phyloP scores from a whole-genome alignment of 2,329 filamentous ascomycete species.

The Cladosporium sp. region DNA sequence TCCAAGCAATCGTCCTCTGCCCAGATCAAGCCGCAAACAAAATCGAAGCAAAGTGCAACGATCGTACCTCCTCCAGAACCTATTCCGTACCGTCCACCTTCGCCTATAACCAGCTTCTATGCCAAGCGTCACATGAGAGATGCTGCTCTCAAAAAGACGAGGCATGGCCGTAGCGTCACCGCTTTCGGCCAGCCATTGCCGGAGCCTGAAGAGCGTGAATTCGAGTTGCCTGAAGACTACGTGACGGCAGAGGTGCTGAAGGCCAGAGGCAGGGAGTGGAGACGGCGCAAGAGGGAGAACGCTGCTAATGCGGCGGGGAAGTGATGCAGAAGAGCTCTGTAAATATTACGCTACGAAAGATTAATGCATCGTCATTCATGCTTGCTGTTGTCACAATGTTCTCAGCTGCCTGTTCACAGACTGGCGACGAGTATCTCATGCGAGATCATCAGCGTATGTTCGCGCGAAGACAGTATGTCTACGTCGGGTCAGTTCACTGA shows the following conservation, averaged over 20 bases:
- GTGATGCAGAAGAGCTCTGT: neutral
- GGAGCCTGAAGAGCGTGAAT: conserved; percentile 66
- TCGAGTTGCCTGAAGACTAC: conserved; percentile 67
- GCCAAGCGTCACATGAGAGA: conserved; percentile 74
- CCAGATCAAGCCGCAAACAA: conserved; percentile 28
- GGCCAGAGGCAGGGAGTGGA: conserved; percentile 59
- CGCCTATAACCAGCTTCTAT: conserved; percentile 74
- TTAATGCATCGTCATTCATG: neutral
- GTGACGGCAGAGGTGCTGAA: conserved; percentile 46
- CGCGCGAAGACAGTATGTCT: too few relatives aligned
- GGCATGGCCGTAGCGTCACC: conserved; percentile 65
- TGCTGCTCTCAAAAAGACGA: conserved; percentile 67
- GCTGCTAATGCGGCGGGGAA: conserved; percentile 2
- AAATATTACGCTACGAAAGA: neutral
- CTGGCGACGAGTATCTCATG: too few relatives aligned
- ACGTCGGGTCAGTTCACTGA: too few relatives aligned
- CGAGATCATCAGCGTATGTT: too few relatives aligned
- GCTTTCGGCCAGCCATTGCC: conserved; percentile 83
- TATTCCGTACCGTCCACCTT: conserved; percentile 44
- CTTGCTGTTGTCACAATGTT: neutral
- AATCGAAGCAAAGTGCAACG: conserved; percentile 12
- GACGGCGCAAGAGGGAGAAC: conserved; percentile 56
- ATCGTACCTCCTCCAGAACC: conserved; percentile 37
- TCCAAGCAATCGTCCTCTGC: conserved; percentile 23
- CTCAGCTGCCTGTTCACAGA: neutral